Conservation (phyloP, 306 rosid species). For the Acacia crassicarpa region DNA sequence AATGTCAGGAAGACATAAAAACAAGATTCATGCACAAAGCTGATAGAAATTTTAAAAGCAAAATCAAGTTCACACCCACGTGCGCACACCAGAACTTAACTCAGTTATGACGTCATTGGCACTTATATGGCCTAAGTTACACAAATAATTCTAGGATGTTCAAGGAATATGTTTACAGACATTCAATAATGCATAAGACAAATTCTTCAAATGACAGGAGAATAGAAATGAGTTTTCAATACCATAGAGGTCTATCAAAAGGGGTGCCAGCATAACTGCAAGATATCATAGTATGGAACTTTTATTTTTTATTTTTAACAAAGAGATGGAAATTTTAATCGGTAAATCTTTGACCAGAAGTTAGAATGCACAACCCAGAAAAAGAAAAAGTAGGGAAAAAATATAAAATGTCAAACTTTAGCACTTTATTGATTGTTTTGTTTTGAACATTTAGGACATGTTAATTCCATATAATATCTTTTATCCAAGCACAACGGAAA, state of each 20-base stretch:
- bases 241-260: neutral
- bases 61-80: neutral
- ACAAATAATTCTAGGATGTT: neutral
- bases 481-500: neutral
- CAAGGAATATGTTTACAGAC: neutral
- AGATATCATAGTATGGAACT: neutral
- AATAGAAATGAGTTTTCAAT: neutral
- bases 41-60: neutral
- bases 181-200: neutral
- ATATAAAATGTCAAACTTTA: neutral
- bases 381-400: neutral
- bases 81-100: neutral
- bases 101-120: neutral
- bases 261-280: neutral
- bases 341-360: neutral
- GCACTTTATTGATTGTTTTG: neutral
- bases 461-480: neutral
- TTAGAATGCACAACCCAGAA: neutral
- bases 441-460: neutral
- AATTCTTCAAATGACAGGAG: neutral
- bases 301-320: neutral
- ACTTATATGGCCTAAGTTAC: constrained; percentile 7
- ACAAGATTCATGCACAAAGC: neutral
- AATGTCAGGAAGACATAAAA: neutral
- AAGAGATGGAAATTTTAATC: neutral